Percentiles rank a stretch among this genome's conserved stretches.
Conservation (phyloP, 345 rosid species). For the Lenwebbia sp. region DNA sequence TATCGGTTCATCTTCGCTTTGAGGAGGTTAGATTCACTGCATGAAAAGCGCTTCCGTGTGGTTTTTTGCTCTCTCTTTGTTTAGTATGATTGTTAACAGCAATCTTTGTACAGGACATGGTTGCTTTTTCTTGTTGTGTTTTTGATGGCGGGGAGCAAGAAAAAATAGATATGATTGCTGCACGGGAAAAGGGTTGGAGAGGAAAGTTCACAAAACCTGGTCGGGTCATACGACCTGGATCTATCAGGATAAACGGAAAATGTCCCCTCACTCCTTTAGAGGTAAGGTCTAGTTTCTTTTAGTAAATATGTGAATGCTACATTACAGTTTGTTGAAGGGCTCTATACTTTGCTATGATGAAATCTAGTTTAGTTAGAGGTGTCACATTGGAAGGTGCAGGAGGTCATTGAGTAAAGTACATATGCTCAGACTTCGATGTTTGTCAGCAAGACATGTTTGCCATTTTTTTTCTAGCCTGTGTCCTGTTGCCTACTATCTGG, state of each 20-base stretch:
- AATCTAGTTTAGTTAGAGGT: neutral
- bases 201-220: conserved; percentile 98
- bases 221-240: conserved; percentile 95
- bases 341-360: neutral
- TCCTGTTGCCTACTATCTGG: neutral
- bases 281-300: conserved; percentile 27
- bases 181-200: conserved; percentile 97
- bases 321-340: neutral
- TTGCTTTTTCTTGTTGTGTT: conserved; percentile 98
- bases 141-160: conserved; percentile 96
- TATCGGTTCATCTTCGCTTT: conserved; percentile 96
- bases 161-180: conserved; percentile 76
- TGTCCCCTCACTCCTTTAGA: conserved; percentile 98
- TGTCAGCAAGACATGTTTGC: neutral
- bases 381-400: neutral
- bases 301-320: neutral
- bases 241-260: conserved; percentile 89
- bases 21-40: conserved; percentile 72
- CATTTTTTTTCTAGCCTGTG: neutral
- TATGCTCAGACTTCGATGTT: neutral
- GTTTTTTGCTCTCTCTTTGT: neutral
- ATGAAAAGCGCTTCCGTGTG: neutral
- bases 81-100: neutral
- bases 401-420: neutral
- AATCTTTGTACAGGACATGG: conserved; percentile 72